These are phyloP conservation scores for Alectoria sarmentosa DNA, from an alignment of 495 filamentous ascomycete genomes.

Conservation along the genomic window DNA sequence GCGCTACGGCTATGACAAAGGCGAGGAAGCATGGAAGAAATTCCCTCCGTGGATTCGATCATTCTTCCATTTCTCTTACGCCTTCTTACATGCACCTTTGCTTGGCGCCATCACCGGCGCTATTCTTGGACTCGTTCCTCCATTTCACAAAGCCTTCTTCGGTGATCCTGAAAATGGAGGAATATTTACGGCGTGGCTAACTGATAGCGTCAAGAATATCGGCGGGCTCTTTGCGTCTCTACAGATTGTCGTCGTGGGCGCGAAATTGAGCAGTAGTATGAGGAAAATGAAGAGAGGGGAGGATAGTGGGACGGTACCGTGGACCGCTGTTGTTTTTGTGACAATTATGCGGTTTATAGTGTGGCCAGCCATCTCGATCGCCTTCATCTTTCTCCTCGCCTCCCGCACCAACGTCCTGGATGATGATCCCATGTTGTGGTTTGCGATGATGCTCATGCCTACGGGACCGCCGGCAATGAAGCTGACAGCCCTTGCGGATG, in stretches of 20 bases:
- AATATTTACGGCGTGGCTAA: conserved; percentile 65
- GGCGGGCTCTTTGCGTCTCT: conserved; percentile 64
- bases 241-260: conserved; percentile 67
- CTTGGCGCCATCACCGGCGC: conserved; percentile 57
- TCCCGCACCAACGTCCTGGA: conserved; percentile 48
- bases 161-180: conserved; percentile 55
- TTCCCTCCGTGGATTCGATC: conserved; percentile 34
- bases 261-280: conserved; percentile 52
- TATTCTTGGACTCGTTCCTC: conserved; percentile 54
- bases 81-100: conserved; percentile 58
- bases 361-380: conserved; percentile 57
- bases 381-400: conserved; percentile 55
- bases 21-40: conserved; percentile 32
- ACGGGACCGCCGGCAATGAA: conserved; percentile 65
- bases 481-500: conserved; percentile 57
- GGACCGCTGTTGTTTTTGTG: conserved; percentile 45
- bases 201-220: conserved; percentile 55
- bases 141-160: conserved; percentile 63
- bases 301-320: conserved; percentile 43
- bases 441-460: conserved; percentile 72
- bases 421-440: conserved; percentile 68
- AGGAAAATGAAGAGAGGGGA: conserved; percentile 45
- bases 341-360: conserved; percentile 56
- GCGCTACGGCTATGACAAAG: conserved; percentile 26
- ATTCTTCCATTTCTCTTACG: conserved; percentile 39